Conservation (phyloP, 2,329 filamentous ascomycete genomes). For the Phaeophleospora eucalypticola region DNA sequence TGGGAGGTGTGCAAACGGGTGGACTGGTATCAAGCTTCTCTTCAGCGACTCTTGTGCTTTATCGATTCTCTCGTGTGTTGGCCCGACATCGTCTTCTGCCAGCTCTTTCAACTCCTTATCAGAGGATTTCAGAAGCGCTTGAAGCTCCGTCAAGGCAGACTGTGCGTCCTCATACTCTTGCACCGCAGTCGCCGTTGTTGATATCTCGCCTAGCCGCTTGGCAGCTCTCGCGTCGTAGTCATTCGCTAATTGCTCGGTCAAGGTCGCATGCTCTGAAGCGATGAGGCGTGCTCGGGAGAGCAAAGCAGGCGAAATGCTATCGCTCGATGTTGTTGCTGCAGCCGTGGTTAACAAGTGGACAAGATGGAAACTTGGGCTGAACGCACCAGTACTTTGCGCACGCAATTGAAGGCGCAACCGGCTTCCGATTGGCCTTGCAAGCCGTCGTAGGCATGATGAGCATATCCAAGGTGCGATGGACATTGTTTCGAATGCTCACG, state of each 20-base stretch:
- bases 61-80: constrained; percentile 60
- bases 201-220: constrained; percentile 56
- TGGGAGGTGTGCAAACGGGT: constrained; percentile 84
- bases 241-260: constrained; percentile 50
- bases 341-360: too few species aligned
- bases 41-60: constrained; percentile 65
- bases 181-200: constrained; percentile 49
- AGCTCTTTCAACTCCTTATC: constrained; percentile 58
- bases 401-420: constrained; percentile 12
- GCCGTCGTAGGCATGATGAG: constrained; percentile 10
- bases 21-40: constrained; percentile 73
- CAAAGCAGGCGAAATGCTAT: constrained; percentile 50
- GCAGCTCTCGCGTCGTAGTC: constrained; percentile 55
- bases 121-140: constrained; percentile 59
- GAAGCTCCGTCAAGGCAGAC: constrained; percentile 64
- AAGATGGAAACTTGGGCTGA: too few species aligned
- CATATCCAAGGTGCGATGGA: constrained; percentile 11
- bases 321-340: constrained; percentile 13
- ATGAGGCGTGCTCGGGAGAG: constrained; percentile 54
- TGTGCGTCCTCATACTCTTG: constrained; percentile 56
- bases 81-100: constrained; percentile 65
- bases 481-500: constrained; percentile 4
- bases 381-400: constrained; percentile 18
- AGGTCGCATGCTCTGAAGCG: constrained; percentile 52
- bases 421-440: constrained; percentile 5